Evolutionary conservation across 768 basidiomycete genomes (phyloP).

Genomic region (Phlegmacium glaucopus): DNA sequence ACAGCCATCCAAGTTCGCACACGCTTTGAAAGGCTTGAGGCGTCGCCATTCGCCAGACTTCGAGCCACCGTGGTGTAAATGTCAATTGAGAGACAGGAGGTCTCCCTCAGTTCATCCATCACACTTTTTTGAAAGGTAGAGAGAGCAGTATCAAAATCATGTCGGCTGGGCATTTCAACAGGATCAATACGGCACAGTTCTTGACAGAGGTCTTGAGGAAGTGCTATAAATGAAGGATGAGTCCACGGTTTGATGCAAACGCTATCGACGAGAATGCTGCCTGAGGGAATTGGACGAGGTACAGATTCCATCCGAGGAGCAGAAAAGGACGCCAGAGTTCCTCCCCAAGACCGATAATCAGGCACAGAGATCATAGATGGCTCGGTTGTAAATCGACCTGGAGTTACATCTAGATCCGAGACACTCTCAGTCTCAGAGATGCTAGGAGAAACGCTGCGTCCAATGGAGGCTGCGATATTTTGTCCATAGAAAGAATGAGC

Average conservation of each 20-base stretch:
- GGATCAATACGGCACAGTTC: slow-evolving; percentile 50
- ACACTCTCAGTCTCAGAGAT: slow-evolving; percentile 19
- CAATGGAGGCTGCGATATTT: slow-evolving; percentile 37
- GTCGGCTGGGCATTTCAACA: slow-evolving; percentile 57
- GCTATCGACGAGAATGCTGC: slow-evolving; percentile 36
- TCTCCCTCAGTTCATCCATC: slow-evolving; percentile 55
- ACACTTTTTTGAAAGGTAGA: slow-evolving; percentile 47
- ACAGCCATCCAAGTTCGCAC: slow-evolving; percentile 52
- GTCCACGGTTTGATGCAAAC: slow-evolving; percentile 55
- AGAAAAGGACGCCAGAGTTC: slow-evolving; percentile 3
- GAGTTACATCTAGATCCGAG: slow-evolving; percentile 20
- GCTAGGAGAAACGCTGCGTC: slow-evolving; percentile 20
- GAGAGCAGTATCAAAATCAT: slow-evolving; percentile 49
- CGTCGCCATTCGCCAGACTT: slow-evolving; percentile 41
- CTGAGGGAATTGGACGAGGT: slow-evolving; percentile 36
- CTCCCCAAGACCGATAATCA: neutral
- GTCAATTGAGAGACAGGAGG: slow-evolving; percentile 53
- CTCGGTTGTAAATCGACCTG: slow-evolving; percentile 31
- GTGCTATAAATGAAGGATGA: slow-evolving; percentile 54
- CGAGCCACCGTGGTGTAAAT: slow-evolving; percentile 49
- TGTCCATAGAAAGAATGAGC: slow-evolving; percentile 45
- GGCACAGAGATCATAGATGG: slow-evolving; percentile 17
- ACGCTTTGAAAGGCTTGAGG: slow-evolving; percentile 31
- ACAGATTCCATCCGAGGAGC: slow-evolving; percentile 39
- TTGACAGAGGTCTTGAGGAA: slow-evolving; percentile 54